phyloP scores from a whole-genome alignment of 1,284 basidiomycete species.

The Mycosarcoma mackinlayi region DNA sequence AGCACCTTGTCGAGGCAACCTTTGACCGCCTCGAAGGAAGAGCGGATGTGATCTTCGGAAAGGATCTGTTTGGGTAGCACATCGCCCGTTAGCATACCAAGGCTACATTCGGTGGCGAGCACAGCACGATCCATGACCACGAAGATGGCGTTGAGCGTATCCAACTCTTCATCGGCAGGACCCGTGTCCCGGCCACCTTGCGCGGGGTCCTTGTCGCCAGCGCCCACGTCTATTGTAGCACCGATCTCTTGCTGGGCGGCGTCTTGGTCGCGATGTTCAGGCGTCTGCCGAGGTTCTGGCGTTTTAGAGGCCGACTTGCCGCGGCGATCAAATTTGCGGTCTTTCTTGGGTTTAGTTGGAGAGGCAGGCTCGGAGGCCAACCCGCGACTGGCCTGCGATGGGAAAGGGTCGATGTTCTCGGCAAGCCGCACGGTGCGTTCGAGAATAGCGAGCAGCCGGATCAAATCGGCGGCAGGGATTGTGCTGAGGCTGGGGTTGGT shows the following conservation, averaged over 20 bases:
- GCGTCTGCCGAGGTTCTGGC: constrained; percentile 22
- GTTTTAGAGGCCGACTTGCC: constrained; percentile 31
- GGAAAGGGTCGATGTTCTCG: constrained; percentile 48
- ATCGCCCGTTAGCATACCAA: constrained; percentile 81
- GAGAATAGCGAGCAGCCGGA: constrained; percentile 45
- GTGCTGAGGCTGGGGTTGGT: constrained; percentile 18
- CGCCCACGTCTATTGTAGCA: neutral
- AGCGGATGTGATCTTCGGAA: constrained; percentile 88
- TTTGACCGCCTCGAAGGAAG: constrained; percentile 81
- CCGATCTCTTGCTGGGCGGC: neutral
- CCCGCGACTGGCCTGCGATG: constrained; percentile 20
- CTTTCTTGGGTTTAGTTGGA: constrained; percentile 34
- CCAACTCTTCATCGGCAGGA: constrained; percentile 72
- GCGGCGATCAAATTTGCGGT: constrained; percentile 12
- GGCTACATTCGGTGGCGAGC: constrained; percentile 82
- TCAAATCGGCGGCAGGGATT: constrained; percentile 32
- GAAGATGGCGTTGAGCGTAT: constrained; percentile 42
- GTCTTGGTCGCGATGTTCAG: neutral
- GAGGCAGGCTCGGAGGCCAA: constrained; percentile 18
- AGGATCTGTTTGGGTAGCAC: constrained; percentile 80
- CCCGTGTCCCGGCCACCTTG: constrained; percentile 72
- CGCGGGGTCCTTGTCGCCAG: neutral
- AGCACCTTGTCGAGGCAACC: constrained; percentile 81
- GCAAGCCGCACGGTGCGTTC: constrained; percentile 44
- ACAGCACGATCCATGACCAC: constrained; percentile 68